Base-by-base conservation (phyloP, 306 rosid species). In the Cicer cuneatum region DNA sequence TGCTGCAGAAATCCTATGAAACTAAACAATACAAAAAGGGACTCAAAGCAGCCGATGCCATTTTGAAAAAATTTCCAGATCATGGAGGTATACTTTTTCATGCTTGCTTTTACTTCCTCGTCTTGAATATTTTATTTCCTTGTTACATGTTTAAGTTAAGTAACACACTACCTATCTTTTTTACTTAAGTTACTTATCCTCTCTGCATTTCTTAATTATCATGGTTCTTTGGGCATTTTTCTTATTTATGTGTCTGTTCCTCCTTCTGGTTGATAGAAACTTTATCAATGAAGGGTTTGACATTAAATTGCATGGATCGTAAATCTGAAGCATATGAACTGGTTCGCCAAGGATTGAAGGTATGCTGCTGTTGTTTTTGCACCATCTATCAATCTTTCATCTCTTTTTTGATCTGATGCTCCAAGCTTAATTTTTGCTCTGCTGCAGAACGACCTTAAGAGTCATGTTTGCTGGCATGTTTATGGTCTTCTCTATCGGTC, bases 391-490 rank as follows among this genome's bases (percentile, higher is more conserved):
- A 42, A 39, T 67, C 38, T 40, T 38, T 42, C 21, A 14, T 3
- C 41, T 14, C 47, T 52, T 69, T 37, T 13, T 43, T 80, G 35
- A 65, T 59, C 29, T 35, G 43, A 33, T 77, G 43, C 60, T 40
- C 33, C 47, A 29, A 45, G 37, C 71, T 80, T 86, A 10, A 39
- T 7, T 57, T 83, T 58, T 85, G 14, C 69, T 79, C 78, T 64
- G 78, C 67, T 83, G 82, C 97, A 93, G 98, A 90, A 93, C 87
- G 97, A 93, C 79, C 94, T 93, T 48, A 93, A 91, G 86, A 93
- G 98, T 83, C 98, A 93, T 88, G 98, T 93, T 77, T 93, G 98
- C 88, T 93, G 98, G 98, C 98, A 93, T 88, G 98, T 93, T 65
- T 93, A 69, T 82, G 98, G 98, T 77, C 98, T 93, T 14, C 93